phyloP scores from a whole-genome alignment of 2,329 filamentous ascomycete species.

The Cercospora berteroae region DNA sequence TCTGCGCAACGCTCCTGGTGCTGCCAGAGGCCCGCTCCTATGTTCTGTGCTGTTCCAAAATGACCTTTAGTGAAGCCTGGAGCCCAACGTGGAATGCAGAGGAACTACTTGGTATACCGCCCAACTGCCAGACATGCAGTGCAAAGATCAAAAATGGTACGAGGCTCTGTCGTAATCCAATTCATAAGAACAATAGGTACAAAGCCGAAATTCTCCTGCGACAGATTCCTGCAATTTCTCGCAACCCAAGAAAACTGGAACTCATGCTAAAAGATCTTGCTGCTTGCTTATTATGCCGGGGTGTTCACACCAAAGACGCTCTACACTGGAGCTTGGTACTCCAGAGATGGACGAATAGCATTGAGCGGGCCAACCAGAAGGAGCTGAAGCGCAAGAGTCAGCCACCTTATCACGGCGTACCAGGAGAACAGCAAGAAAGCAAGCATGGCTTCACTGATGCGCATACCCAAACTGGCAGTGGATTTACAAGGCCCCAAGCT shows the following conservation, averaged over 20 bases:
- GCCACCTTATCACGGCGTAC: not conserved
- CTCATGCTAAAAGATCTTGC: not conserved
- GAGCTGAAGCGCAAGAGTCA: not conserved
- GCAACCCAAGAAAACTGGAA: not conserved
- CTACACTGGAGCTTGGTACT: not conserved
- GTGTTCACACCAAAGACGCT: not conserved
- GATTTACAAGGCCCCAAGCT: not conserved
- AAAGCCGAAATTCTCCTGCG: not conserved
- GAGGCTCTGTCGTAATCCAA: not conserved
- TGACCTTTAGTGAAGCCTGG: not conserved
- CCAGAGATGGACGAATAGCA: not conserved
- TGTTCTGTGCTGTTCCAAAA: not conserved
- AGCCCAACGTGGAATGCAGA: not conserved
- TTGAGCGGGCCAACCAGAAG: not conserved
- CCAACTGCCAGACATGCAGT: not conserved
- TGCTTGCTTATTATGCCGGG: not conserved
- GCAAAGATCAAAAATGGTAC: not conserved
- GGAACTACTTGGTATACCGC: not conserved
- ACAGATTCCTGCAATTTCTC: not conserved
- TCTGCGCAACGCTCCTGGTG: not conserved
- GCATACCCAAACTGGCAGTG: not conserved
- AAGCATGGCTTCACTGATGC: not conserved
- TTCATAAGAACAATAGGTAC: not conserved
- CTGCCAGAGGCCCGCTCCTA: not conserved
- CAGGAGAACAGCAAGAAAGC: not conserved